Conservation (phyloP, 1,139 yeast genomes). For the Diutina neorugosa region DNA sequence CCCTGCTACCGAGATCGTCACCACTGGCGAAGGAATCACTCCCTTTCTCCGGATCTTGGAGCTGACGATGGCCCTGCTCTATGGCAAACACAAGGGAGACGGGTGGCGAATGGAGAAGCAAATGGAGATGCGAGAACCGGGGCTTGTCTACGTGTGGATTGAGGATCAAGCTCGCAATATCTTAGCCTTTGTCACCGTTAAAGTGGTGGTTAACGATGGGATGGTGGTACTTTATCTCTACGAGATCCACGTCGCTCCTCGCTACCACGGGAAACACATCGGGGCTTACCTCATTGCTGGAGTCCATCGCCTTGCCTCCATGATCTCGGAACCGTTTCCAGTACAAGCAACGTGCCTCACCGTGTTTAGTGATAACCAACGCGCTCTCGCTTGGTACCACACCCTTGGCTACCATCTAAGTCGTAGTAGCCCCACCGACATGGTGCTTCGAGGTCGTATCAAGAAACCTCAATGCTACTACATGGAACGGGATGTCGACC, state of each 20-base stretch:
- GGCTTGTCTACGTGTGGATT: slow-evolving; percentile 28
- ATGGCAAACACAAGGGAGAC: slow-evolving; percentile 19
- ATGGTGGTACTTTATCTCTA: slow-evolving; percentile 34
- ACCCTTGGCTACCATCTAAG: slow-evolving; percentile 25
- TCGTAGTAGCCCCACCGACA: slow-evolving; percentile 33
- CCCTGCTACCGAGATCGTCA: background rate
- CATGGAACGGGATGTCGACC: background rate
- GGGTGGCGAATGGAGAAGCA: slow-evolving; percentile 33
- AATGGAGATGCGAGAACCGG: slow-evolving; percentile 34
- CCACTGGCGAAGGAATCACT: slow-evolving; percentile 6
- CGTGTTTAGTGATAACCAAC: slow-evolving; percentile 35
- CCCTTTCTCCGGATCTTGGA: slow-evolving; percentile 16
- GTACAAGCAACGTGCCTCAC: slow-evolving; percentile 31
- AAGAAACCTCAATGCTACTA: background rate
- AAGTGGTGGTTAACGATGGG: slow-evolving; percentile 20
- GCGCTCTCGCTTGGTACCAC: slow-evolving; percentile 32
- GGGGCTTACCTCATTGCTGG: slow-evolving; percentile 23
- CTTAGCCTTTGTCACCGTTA: slow-evolving; percentile 31
- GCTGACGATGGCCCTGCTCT: slow-evolving; percentile 20
- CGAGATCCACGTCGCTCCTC: slow-evolving; percentile 35
- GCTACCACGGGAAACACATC: slow-evolving; percentile 17
- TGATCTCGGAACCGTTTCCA: slow-evolving; percentile 6
- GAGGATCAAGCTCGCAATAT: slow-evolving; percentile 10
- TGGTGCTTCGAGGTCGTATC: slow-evolving; percentile 14
- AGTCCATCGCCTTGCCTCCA: slow-evolving; percentile 13